Conservation (phyloP, 805 yeast genomes). For the Saccharomycopsis schoenii region DNA sequence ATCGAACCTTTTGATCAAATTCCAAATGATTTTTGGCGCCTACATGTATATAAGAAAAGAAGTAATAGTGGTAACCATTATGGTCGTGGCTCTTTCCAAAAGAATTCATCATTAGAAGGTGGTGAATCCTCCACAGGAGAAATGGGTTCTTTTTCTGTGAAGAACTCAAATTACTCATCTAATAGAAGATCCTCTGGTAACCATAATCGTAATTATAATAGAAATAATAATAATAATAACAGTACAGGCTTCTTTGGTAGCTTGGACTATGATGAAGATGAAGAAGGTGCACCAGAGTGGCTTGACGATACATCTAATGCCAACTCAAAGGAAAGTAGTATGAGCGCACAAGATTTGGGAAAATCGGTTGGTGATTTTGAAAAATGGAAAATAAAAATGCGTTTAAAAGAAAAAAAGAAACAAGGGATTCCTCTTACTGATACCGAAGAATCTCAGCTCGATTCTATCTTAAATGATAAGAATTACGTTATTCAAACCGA, state of each 20-base stretch:
- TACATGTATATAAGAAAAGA: background rate
- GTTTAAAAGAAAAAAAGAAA: conserved; percentile 37
- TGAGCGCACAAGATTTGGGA: conserved; percentile 32
- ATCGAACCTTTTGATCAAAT: conserved; percentile 3
- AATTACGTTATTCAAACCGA: background rate
- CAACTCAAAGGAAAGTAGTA: conserved; percentile 28
- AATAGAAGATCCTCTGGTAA: conserved; percentile 5
- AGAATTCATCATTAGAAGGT: background rate
- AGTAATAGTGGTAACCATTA: conserved; percentile 2
- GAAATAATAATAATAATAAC: conserved; percentile 13
- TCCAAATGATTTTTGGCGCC: conserved; percentile 15
- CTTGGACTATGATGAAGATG: conserved; percentile 23
- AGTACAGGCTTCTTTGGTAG: conserved; percentile 13
- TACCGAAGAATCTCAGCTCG: conserved; percentile 10
- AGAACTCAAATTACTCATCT: background rate
- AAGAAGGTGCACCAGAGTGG: conserved; percentile 29
- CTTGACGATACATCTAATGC: conserved; percentile 17
- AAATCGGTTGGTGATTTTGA: conserved; percentile 50
- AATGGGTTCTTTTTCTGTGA: conserved; percentile 18
- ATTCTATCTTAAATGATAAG: conserved; percentile 8
- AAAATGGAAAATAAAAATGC: conserved; percentile 47
- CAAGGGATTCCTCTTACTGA: conserved; percentile 29
- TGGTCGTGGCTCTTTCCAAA: background rate
- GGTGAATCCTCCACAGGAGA: conserved; percentile 15
- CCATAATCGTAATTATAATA: conserved; percentile 7